Evolutionary conservation across 495 filamentous ascomycete genomes (phyloP).

Genomic region (Penicillium malachiteum): DNA sequence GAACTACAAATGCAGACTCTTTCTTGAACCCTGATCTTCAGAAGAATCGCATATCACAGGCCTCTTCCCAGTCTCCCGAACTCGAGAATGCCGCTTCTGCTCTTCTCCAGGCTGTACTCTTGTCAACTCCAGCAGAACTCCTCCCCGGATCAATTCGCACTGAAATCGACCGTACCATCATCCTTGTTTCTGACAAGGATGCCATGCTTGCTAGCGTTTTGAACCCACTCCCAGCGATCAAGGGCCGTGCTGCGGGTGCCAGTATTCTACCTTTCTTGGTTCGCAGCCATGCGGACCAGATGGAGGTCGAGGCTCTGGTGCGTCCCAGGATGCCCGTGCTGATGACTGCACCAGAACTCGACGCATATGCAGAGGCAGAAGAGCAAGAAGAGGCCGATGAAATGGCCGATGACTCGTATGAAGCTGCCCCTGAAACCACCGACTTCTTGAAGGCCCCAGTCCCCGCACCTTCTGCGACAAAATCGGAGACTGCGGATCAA

Average conservation of each 20-base stretch:
- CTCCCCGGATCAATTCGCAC: slow-evolving; percentile 63
- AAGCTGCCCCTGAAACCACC: slow-evolving; percentile 15
- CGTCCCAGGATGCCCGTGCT: slow-evolving; percentile 63
- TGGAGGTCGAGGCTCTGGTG: slow-evolving; percentile 70
- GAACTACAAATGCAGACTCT: slow-evolving; percentile 52
- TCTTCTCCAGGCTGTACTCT: slow-evolving; percentile 62
- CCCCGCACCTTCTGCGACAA: slow-evolving; percentile 15
- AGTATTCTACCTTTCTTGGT: slow-evolving; percentile 78
- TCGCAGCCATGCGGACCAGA: slow-evolving; percentile 54
- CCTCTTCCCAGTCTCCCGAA: slow-evolving; percentile 20
- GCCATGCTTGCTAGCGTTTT: slow-evolving; percentile 78
- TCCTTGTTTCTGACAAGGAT: slow-evolving; percentile 61
- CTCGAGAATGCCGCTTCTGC: slow-evolving; percentile 48
- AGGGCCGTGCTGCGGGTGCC: slow-evolving; percentile 54
- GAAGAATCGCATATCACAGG: slow-evolving; percentile 22
- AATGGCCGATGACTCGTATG: slow-evolving; percentile 15
- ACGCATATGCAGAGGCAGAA: slow-evolving; percentile 26
- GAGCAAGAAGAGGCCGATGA: slow-evolving; percentile 50
- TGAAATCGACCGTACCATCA: slow-evolving; percentile 74
- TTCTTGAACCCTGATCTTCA: slow-evolving; percentile 46
- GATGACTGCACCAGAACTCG: slow-evolving; percentile 30
- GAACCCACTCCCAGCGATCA: slow-evolving; percentile 63
- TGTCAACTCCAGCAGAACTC: slow-evolving; percentile 57
- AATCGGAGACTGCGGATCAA: slow-evolving; percentile 14
- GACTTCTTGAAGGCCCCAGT: slow-evolving; percentile 31